These are phyloP conservation scores for Glycine soja DNA, from an alignment of 306 rosid species.

Conservation along the genomic window DNA sequence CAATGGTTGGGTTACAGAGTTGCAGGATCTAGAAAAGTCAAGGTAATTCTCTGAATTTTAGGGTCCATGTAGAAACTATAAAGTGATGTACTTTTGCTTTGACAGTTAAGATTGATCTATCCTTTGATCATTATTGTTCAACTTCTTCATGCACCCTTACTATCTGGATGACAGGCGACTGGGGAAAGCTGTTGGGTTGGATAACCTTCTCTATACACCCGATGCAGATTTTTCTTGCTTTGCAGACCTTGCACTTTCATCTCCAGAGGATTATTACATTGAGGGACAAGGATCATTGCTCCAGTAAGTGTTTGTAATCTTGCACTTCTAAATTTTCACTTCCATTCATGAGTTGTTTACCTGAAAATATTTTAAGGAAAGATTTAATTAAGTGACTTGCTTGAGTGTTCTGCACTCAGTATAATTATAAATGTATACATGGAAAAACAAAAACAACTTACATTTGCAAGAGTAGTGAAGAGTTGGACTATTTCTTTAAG, in stretches of 20 bases:
- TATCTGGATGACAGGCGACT: slow-evolving; percentile 69
- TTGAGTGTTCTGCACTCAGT: neutral
- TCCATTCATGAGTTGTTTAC: too few species aligned
- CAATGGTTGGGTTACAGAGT: slow-evolving; percentile 97
- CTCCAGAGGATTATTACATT: slow-evolving; percentile 91
- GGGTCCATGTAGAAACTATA: slow-evolving; percentile 26
- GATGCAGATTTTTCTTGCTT: slow-evolving; percentile 99
- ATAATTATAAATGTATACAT: slow-evolving; percentile 26
- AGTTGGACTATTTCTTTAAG: slow-evolving; percentile 18
- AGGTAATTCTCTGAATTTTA: slow-evolving; percentile 63
- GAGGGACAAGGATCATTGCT: slow-evolving; percentile 98
- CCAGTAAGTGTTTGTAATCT: slow-evolving; percentile 67
- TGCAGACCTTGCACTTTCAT: slow-evolving; percentile 93
- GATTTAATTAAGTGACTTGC: neutral
- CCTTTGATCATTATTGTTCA: slow-evolving; percentile 26
- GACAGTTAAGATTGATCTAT: slow-evolving; percentile 5
- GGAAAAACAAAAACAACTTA: neutral
- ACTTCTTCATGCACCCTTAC: slow-evolving; percentile 49
- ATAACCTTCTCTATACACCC: slow-evolving; percentile 96
- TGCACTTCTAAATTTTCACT: neutral
- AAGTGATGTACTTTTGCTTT: slow-evolving; percentile 14
- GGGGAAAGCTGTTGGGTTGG: slow-evolving; percentile 81
- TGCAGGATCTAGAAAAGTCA: slow-evolving; percentile 91
- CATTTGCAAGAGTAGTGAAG: neutral
- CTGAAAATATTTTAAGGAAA: neutral